Evolutionary conservation across 306 rosid genomes (phyloP), one percentile per base, ranked within the genome.

Genomic region (Vigna angularis): DNA sequence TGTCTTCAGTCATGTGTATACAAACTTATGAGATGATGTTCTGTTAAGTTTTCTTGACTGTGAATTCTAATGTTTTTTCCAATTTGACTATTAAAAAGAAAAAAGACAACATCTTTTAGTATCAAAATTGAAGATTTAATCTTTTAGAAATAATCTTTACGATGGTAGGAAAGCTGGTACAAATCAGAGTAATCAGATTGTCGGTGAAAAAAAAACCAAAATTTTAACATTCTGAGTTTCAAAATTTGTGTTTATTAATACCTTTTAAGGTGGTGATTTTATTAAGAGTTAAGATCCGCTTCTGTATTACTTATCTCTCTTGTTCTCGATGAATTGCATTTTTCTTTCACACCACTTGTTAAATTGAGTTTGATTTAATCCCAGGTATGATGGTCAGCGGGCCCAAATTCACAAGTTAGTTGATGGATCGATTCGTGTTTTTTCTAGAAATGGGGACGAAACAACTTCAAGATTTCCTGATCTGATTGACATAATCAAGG

Each of bases 351-450:
- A 10, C 40, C 5, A 80, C 57, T 30, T 75, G 42, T 77, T 73
- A 28, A 64, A 47, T 69, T 63, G 68, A 72, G 40, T 77, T 52
- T 13, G 38, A 34, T 81, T 71, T 63, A 79, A 75, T 86, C 78
- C 71, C 81, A 93, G 98, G 82, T 93, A 93, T 77, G 98, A 93
- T 85, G 98, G 98, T 49, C 98, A 93, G 86, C 92, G 98, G 75
- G 98, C 96, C 47, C 98, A 93, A 87, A 87, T 93, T 89, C 98
- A 93, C 85, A 93, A 81, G 85, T 82, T 89, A 84, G 80, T 18
- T 70, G 93, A 91, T 87, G 98, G 97, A 63, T 87, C 96, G 6
- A 16, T 91, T 80, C 87, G 62, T 30, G 81, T 89, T 64, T 93
- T 87, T 85, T 91, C 98, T 17, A 89, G 98, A 85, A 93, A 93